Evolutionary conservation across 2,329 filamentous ascomycete genomes (phyloP).

Genomic region (Monilinia vaccinii-corymbosi): DNA sequence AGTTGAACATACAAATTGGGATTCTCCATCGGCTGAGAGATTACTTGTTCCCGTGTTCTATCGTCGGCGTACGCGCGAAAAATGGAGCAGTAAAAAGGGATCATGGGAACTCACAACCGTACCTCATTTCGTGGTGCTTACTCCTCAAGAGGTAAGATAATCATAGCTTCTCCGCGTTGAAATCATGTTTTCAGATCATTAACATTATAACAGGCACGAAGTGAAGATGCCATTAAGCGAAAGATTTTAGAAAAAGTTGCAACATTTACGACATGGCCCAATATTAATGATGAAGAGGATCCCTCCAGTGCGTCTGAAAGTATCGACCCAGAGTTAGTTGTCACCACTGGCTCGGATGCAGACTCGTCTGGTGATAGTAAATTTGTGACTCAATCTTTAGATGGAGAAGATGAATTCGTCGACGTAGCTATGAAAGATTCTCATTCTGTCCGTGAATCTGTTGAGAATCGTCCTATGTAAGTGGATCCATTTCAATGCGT

Average conservation of each 20-base stretch:
- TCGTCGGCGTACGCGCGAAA: conserved; percentile 35
- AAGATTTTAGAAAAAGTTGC: conserved; percentile 72
- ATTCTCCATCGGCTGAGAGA: conserved; percentile 53
- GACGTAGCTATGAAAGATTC: conserved; percentile 77
- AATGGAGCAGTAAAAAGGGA: conserved; percentile 11
- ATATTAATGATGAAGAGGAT: conserved; percentile 37
- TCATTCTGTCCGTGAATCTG: conserved; percentile 19
- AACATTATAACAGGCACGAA: conserved; percentile 35
- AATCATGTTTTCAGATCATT: neutral
- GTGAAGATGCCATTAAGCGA: conserved; percentile 62
- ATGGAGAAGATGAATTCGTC: conserved; percentile 84
- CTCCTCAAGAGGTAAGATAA: conserved; percentile 55
- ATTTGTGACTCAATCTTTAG: conserved; percentile 68
- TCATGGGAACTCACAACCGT: conserved; percentile 29
- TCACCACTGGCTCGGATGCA: conserved; percentile 53
- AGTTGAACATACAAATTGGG: conserved; percentile 41
- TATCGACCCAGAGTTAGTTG: conserved; percentile 58
- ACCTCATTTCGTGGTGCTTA: conserved; percentile 68
- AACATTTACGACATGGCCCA: conserved; percentile 63
- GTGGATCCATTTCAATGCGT: neutral
- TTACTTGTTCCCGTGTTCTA: conserved; percentile 67
- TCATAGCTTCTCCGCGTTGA: neutral
- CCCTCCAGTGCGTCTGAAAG: conserved; percentile 41
- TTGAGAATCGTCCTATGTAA: conserved; percentile 4
- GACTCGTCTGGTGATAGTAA: conserved; percentile 61